Evolutionary conservation across 139 green algal genomes (phyloP).

Genomic region (Chlorella vulgaris): DNA sequence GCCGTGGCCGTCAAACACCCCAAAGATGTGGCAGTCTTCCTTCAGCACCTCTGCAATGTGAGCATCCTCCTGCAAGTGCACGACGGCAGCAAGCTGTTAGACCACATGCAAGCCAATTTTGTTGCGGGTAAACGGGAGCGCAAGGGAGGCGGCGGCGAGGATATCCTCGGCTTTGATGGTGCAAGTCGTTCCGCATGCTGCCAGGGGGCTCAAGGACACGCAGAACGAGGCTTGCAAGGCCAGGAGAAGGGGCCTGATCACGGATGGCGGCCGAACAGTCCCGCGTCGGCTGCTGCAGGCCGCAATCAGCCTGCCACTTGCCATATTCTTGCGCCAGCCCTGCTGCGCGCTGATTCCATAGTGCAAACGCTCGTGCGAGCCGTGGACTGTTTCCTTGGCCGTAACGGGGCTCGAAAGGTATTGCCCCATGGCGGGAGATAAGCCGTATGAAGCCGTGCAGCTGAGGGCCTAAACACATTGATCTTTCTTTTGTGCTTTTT

Average conservation of each 20-base stretch:
- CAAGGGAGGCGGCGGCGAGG: no score
- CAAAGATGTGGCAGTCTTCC: constrained; percentile 70
- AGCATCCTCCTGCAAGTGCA: constrained; percentile 33
- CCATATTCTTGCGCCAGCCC: constrained; percentile 43
- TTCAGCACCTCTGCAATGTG: constrained; percentile 32
- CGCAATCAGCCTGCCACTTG: no score
- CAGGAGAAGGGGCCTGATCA: no score
- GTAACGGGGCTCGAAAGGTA: constrained; percentile 15
- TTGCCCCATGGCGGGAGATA: constrained; percentile 5
- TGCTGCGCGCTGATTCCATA: constrained; percentile 43
- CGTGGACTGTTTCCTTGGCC: constrained; percentile 32
- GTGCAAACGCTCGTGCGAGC: background rate
- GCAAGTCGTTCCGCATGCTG: background rate
- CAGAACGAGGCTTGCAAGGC: no score
- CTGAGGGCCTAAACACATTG: no score
- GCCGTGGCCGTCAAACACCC: constrained; percentile 83
- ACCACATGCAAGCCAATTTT: no score
- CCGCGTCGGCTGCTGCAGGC: no score
- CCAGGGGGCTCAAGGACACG: background rate
- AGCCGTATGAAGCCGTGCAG: no score
- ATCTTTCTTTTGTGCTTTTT: no score
- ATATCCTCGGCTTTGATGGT: no score
- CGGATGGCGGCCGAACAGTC: no score
- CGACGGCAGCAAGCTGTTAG: background rate
- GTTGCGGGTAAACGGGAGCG: no score